A percentile compares a stretch with the other conserved stretches of the same genome.
These are phyloP conservation scores for Ceratocystis cubensis DNA, from an alignment of 2,329 filamentous ascomycete species.

Conservation along the genomic window DNA sequence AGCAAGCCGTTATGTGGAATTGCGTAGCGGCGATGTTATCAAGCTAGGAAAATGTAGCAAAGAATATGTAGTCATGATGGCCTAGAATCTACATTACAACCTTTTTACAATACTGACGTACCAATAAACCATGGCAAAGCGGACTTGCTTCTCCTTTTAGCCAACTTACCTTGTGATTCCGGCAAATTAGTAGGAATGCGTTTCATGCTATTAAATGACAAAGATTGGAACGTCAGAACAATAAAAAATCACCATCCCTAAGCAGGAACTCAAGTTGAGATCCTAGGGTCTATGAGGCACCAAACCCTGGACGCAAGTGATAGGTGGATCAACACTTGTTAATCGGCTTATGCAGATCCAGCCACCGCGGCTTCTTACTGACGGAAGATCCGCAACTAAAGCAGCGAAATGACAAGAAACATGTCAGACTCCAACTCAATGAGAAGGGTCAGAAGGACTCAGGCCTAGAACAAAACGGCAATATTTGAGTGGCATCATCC, in stretches of 20 bases:
- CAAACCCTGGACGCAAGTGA: background rate
- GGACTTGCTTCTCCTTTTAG: background rate
- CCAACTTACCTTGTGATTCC: background rate
- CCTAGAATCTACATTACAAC: constrained; percentile 5
- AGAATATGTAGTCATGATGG: constrained; percentile 91
- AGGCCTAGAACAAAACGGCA: background rate
- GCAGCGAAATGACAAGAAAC: constrained; percentile 4
- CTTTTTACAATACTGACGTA: background rate
- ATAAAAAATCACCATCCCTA: background rate
- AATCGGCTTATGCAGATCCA: background rate
- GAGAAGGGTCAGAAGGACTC: background rate
- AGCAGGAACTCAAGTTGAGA: background rate
- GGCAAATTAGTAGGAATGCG: background rate
- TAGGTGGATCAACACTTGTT: background rate
- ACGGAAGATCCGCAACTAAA: background rate
- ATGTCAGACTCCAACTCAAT: constrained; percentile 1
- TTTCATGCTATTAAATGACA: background rate
- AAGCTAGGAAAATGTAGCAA: constrained; percentile 76
- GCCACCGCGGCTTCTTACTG: background rate
- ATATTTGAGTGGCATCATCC: background rate
- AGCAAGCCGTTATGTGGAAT: constrained; percentile 67
- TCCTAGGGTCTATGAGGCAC: background rate
- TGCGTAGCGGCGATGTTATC: constrained; percentile 79
- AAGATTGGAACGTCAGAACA: background rate
- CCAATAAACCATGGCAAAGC: background rate